Evolutionary conservation across 106 monocot species (phyloP).

Genomic region (Dioscorea alata): DNA sequence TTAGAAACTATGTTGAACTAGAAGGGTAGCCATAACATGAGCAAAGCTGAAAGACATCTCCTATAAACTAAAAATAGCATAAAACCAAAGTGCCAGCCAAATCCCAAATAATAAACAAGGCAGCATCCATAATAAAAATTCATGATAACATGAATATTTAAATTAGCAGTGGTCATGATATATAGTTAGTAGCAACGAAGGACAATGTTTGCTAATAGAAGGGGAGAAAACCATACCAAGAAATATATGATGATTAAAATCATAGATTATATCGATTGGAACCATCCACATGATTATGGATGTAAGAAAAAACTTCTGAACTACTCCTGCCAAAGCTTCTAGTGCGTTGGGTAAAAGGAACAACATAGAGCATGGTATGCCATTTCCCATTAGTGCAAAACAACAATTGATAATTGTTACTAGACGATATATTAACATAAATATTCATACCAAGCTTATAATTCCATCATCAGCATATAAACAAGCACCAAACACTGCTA

Average conservation of each 20-base stretch:
- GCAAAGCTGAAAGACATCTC: neutral
- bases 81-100: neutral
- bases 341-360: too few species aligned
- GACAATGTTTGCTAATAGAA: neutral
- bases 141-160: neutral
- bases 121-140: too few species aligned
- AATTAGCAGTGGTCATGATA: neutral
- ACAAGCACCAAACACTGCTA: too few species aligned
- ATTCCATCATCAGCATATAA: too few species aligned
- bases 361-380: too few species aligned
- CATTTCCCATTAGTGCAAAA: too few species aligned
- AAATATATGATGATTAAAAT: conserved; percentile 5
- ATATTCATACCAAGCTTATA: too few species aligned
- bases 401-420: too few species aligned
- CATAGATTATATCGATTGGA: conserved; percentile 8
- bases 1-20: neutral
- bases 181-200: neutral
- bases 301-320: conserved; percentile 1
- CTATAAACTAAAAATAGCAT: too few species aligned
- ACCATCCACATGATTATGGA: conserved; percentile 7
- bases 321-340: neutral
- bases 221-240: neutral
- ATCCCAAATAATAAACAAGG: neutral
- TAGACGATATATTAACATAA: too few species aligned
- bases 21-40: neutral